Conservation (phyloP, 2,329 filamentous ascomycete species). For the Cercospora zeae-maydis region DNA sequence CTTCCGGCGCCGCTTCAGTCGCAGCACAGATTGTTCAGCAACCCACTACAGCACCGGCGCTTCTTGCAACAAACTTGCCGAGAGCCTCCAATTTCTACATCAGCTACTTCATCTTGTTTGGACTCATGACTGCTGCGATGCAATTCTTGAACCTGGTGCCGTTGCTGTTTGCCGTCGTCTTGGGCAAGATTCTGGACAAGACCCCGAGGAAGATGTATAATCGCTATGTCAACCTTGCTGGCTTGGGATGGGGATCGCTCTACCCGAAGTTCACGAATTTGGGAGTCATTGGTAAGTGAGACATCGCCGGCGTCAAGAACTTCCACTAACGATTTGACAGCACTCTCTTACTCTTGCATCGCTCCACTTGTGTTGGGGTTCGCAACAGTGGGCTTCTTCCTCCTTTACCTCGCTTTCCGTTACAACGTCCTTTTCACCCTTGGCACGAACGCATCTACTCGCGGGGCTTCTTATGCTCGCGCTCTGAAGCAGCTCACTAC, state of each 20-base stretch:
- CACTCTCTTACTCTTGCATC: slow-evolving; percentile 46
- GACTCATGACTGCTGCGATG: slow-evolving; percentile 29
- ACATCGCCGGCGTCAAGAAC: neutral
- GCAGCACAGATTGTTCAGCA: slow-evolving; percentile 32
- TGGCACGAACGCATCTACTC: slow-evolving; percentile 44
- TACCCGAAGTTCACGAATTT: slow-evolving; percentile 45
- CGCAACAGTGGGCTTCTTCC: slow-evolving; percentile 40
- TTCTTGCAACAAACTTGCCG: slow-evolving; percentile 37
- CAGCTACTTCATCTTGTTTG: slow-evolving; percentile 38
- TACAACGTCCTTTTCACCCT: slow-evolving; percentile 50
- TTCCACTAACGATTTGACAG: slow-evolving; percentile 13
- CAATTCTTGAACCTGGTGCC: slow-evolving; percentile 31
- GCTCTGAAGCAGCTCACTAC: slow-evolving; percentile 45
- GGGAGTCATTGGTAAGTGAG: slow-evolving; percentile 29
- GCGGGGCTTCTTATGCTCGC: slow-evolving; percentile 42
- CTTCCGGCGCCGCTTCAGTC: slow-evolving; percentile 34
- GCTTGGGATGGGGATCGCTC: slow-evolving; percentile 43
- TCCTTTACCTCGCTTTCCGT: slow-evolving; percentile 47
- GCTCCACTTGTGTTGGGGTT: slow-evolving; percentile 47
- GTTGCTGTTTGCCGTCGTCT: slow-evolving; percentile 31
- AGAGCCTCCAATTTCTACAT: slow-evolving; percentile 40
- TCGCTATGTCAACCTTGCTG: slow-evolving; percentile 41
- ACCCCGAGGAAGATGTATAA: slow-evolving; percentile 46
- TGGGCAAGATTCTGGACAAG: slow-evolving; percentile 36
- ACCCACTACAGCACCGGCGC: slow-evolving; percentile 28